A percentile compares a stretch with the other conserved stretches of the same genome.
These are phyloP conservation scores for Paecilomyces dactylethromorphus DNA, from an alignment of 2,329 filamentous ascomycete genomes.

Conservation along the genomic window DNA sequence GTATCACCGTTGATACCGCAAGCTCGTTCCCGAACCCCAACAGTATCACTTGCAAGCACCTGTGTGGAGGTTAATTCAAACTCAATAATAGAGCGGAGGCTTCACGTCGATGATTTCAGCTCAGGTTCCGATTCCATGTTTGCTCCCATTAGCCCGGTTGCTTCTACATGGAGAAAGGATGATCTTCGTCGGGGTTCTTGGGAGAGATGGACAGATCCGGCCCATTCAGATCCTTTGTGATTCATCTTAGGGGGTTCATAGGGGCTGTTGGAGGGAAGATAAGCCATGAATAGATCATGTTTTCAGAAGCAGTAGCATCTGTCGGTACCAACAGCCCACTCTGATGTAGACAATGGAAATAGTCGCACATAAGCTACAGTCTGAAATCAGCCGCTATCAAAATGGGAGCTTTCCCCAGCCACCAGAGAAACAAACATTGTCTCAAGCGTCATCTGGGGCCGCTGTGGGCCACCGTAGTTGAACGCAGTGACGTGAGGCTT, in stretches of 20 bases:
- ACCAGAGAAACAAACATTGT: background rate
- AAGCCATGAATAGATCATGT: too few species aligned
- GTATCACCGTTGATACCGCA: background rate
- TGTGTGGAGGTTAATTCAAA: background rate
- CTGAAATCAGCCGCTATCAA: too few species aligned
- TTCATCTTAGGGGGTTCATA: background rate
- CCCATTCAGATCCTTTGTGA: background rate
- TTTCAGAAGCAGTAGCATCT: too few species aligned
- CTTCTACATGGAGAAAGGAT: background rate
- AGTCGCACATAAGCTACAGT: too few species aligned
- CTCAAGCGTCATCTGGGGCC: background rate
- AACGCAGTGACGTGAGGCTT: background rate
- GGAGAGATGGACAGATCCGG: background rate
- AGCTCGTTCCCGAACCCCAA: background rate
- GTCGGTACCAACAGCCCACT: too few species aligned
- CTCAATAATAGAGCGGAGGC: background rate
- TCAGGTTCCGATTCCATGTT: background rate
- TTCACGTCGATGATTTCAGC: background rate
- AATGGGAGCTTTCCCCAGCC: too few species aligned
- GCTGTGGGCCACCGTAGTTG: background rate
- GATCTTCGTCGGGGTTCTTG: background rate
- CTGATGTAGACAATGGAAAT: too few species aligned
- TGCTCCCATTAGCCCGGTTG: background rate
- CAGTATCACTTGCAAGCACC: background rate
- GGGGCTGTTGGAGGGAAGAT: too few species aligned